A percentile compares a stretch with the other conserved stretches of the same genome.
Conservation (phyloP, 768 basidiomycete genomes). For the Mrakia gelida region DNA sequence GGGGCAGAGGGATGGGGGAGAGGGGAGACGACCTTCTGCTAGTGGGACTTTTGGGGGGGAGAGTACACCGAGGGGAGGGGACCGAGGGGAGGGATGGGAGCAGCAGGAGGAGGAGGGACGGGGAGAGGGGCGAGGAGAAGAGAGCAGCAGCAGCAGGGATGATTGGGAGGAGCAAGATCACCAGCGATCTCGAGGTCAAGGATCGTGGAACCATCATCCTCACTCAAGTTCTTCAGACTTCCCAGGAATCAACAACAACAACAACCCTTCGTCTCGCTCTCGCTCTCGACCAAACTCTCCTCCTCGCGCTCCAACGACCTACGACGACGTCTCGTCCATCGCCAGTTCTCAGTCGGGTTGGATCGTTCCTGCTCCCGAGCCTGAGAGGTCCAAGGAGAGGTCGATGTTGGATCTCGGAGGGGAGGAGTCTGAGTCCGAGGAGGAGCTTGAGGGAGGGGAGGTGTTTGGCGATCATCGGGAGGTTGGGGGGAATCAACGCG, state of each 20-base stretch:
- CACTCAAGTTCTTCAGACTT: too few relatives aligned
- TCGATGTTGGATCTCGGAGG: not conserved
- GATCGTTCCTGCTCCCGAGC: not conserved
- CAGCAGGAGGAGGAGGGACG: too few relatives aligned
- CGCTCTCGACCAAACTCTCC: too few relatives aligned
- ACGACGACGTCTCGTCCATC: not conserved
- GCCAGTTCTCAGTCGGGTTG: not conserved
- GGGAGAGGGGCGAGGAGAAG: too few relatives aligned
- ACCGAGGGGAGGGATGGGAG: not conserved
- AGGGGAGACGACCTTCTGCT: not conserved
- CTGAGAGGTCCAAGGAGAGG: not conserved
- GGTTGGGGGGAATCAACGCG: too few relatives aligned
- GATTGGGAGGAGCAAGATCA: too few relatives aligned
- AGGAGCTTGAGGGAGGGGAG: not conserved
- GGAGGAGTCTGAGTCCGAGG: not conserved
- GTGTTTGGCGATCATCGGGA: too few relatives aligned
- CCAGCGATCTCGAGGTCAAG: too few relatives aligned
- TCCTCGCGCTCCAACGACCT: not conserved
- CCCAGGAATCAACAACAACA: too few relatives aligned
- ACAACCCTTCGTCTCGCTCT: too few relatives aligned
- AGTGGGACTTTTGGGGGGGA: not conserved
- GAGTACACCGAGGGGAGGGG: not conserved
- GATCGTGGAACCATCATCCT: too few relatives aligned
- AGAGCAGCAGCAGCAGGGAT: too few relatives aligned
- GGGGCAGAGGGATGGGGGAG: not conserved